phyloP scores from a whole-genome alignment of 1,284 basidiomycete species.

The Somion occarium region DNA sequence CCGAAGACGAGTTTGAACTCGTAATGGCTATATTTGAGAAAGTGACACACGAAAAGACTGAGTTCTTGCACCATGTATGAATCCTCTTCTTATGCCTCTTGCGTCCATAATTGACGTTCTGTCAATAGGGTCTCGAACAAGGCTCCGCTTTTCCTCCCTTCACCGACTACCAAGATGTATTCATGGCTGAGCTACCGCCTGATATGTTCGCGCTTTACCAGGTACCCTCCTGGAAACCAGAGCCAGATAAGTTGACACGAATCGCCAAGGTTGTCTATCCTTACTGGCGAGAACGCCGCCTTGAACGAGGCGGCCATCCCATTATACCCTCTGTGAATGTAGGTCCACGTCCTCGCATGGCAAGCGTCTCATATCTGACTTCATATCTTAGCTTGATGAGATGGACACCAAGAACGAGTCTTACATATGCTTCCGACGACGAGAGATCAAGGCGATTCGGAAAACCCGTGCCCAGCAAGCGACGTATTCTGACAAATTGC shows the following conservation, averaged over 20 bases:
- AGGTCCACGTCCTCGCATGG: conserved; percentile 6
- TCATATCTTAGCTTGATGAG: conserved; percentile 72
- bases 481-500: conserved; percentile 83
- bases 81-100: neutral
- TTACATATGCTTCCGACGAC: conserved; percentile 96
- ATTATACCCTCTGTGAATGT: conserved; percentile 31
- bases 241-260: conserved; percentile 20
- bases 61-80: conserved; percentile 86
- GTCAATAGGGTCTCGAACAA: conserved; percentile 49
- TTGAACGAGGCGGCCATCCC: conserved; percentile 26
- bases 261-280: conserved; percentile 25
- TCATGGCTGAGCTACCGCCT: conserved; percentile 18
- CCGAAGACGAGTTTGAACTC: conserved; percentile 91
- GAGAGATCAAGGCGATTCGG: conserved; percentile 91
- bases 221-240: conserved; percentile 24
- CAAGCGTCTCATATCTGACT: neutral
- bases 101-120: neutral
- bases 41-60: conserved; percentile 85
- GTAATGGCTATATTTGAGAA: conserved; percentile 95
- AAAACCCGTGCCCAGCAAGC: conserved; percentile 93
- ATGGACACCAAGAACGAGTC: conserved; percentile 89
- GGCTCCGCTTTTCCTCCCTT: conserved; percentile 75
- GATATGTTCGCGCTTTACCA: conserved; percentile 25
- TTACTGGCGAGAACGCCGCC: conserved; percentile 28
- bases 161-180: conserved; percentile 44